Conservation (phyloP, 2,329 filamentous ascomycete genomes). For the Neopestalotiopsis sp. region DNA sequence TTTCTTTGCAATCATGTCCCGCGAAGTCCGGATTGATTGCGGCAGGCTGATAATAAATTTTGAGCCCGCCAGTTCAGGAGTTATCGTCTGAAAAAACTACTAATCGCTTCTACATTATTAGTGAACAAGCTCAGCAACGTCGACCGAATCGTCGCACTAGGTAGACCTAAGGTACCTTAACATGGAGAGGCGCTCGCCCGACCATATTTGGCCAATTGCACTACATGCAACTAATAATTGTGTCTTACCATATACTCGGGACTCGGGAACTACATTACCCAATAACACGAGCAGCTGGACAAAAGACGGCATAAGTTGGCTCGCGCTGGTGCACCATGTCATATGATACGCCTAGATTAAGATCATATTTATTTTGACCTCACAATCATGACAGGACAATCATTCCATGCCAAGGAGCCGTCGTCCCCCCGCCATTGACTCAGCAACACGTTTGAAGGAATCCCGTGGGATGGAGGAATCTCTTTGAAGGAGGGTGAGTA, state of each 20-base stretch:
- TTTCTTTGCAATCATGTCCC: not conserved
- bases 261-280: not conserved
- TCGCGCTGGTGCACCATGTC: not conserved
- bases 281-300: not conserved
- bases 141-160: not conserved
- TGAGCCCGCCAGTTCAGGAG: not conserved
- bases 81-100: not conserved
- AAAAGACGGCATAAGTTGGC: no score
- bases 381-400: no score
- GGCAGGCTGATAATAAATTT: no score
- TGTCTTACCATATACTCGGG: not conserved
- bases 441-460: not conserved
- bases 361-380: no score
- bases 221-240: not conserved
- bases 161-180: no score
- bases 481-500: slow-evolving; percentile 1
- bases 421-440: not conserved
- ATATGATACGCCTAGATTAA: not conserved
- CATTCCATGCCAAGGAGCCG: not conserved
- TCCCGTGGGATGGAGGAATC: not conserved
- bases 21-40: no score
- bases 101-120: not conserved
- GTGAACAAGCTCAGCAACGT: not conserved
- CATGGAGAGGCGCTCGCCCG: not conserved
- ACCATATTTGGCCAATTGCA: not conserved